Base-by-base conservation (phyloP, 345 rosid genomes). In the Camelina hispida region DNA sequence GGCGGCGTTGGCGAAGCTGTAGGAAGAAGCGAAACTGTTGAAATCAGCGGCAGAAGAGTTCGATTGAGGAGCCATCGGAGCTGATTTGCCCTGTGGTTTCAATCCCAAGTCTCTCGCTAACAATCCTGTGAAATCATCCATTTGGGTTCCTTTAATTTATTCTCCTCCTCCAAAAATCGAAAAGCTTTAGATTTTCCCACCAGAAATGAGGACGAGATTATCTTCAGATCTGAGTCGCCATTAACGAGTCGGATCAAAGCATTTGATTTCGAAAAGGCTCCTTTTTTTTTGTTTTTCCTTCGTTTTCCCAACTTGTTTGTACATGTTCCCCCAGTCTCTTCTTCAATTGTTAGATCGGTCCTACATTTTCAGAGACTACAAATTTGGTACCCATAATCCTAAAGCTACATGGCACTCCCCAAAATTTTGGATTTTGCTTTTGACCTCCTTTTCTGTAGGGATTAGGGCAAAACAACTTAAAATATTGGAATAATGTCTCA, bases 41-140 rank as follows among this genome's bases (percentile, higher is more conserved):
- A 77, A 64, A 57, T 74, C 65, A 44, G 30, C 37, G 5, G 77
- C 13, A 4, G 77, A 73, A 22, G 78, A 60, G 61, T 23, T 74
- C 20, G 89, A 78, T 32, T 88, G 81, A 42, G 91, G 73, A 0
- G 90, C 87, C 96, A 90, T 90, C 38, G 93, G 93, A 20, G 90
- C 90, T 16, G 91, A 81, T 72, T 88, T 90, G 7, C 93, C 96
- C 30, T 88, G 96, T 38, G 90, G 96, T 51, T 85, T 88, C 75
- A 80, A 78, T 48, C 91, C 91, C 66, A 83, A 85, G 80, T 90
- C 96, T 20, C 85, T 82, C 15, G 84, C 81, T 35, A 88, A 72
- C 14, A 88, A 44, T 11, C 87, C 88, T n/a, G 89, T 85, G 48
- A 90, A 88, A 70, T 90, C 96, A 55, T 90, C 96, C 96, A 90